Percentiles rank a stretch among this genome's conserved stretches.
Conservation (phyloP, 148 eudicot species). For the Gaultheria prostrata region DNA sequence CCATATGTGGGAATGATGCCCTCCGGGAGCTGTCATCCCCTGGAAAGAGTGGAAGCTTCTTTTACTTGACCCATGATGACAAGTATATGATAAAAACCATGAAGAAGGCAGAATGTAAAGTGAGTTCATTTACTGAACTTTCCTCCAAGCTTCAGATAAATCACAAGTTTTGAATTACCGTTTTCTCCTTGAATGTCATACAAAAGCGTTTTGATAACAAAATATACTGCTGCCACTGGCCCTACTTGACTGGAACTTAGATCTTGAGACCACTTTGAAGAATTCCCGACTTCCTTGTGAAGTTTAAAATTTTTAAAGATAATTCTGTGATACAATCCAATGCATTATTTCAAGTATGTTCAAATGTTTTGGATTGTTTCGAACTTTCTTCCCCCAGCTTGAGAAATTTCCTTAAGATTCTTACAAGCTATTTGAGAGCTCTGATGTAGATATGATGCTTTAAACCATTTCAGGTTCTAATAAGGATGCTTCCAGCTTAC, state of each 20-base stretch:
- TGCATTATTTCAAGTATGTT: neutral
- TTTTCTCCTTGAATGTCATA: neutral
- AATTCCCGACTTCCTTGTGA: neutral
- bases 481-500: conserved; percentile 80
- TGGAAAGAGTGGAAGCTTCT: conserved; percentile 93
- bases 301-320: neutral
- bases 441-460: conserved; percentile 8
- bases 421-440: neutral
- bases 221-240: neutral
- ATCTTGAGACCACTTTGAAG: conserved; percentile 1
- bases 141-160: neutral
- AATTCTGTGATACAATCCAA: neutral
- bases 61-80: conserved; percentile 80
- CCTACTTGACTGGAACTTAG: neutral
- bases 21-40: conserved; percentile 91
- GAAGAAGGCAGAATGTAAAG: conserved; percentile 82
- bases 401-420: neutral
- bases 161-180: neutral
- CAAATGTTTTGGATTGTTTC: neutral
- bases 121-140: conserved; percentile 34
- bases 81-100: conserved; percentile 90
- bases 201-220: neutral
- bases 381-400: neutral
- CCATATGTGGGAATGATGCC: conserved; percentile 84
- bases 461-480: conserved; percentile 50